These are phyloP conservation scores for Coffea eugenioides DNA, from an alignment of 257 asterid species.

Conservation along the genomic window DNA sequence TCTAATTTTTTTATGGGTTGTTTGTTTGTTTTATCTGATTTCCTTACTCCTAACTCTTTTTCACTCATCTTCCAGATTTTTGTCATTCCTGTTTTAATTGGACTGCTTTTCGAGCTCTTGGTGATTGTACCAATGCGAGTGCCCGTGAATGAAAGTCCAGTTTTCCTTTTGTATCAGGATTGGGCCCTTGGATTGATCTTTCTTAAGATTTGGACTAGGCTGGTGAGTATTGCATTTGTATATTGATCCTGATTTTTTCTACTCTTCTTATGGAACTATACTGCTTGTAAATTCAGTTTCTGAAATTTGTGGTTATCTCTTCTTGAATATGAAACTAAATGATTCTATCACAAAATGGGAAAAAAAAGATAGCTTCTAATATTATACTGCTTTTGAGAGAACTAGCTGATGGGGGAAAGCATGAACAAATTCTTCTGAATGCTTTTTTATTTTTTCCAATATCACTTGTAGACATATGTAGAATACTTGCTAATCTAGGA, in stretches of 20 bases:
- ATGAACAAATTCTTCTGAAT: not conserved
- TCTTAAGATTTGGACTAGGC: slow-evolving; percentile 97
- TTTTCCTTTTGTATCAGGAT: slow-evolving; percentile 93
- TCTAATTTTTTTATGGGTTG: not conserved
- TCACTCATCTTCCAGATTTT: slow-evolving; percentile 54
- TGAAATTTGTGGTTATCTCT: not conserved
- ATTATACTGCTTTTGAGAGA: not conserved
- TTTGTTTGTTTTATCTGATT: slow-evolving; percentile 4
- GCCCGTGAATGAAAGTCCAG: slow-evolving; percentile 96
- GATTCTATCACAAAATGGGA: too few species aligned
- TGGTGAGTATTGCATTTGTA: slow-evolving; percentile 49
- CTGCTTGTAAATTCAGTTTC: not conserved
- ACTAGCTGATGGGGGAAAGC: not conserved
- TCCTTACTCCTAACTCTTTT: slow-evolving; percentile 6
- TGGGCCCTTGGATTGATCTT: slow-evolving; percentile 97
- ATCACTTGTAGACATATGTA: not conserved
- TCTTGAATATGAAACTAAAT: not conserved
- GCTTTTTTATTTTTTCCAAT: not conserved
- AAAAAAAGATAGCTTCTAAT: too few species aligned
- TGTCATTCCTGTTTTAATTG: slow-evolving; percentile 86
- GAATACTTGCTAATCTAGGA: not conserved
- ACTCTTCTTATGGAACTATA: not conserved
- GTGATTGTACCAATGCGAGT: slow-evolving; percentile 98
- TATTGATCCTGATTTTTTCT: not conserved
- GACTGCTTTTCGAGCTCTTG: slow-evolving; percentile 91